phyloP scores from a whole-genome alignment of 2,329 filamentous ascomycete genomes.

The Trichoderma sp. region DNA sequence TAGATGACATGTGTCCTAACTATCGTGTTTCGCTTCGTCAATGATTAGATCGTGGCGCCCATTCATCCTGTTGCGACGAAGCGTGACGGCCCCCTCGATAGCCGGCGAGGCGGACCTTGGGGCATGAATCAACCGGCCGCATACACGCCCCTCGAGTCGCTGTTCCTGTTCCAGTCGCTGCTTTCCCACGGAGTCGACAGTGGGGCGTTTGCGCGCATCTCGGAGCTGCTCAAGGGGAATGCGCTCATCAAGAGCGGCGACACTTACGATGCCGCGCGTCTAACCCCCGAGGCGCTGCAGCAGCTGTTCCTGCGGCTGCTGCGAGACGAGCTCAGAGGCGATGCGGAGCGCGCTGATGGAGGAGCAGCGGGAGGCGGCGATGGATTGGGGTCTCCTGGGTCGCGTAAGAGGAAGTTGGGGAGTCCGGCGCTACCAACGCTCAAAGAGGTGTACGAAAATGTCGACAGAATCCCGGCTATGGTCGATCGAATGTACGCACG shows the following conservation, averaged over 20 bases:
- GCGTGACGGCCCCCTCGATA: slow-evolving; percentile 53
- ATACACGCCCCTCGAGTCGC: slow-evolving; percentile 82
- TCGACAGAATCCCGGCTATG: slow-evolving; percentile 65
- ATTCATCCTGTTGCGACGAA: slow-evolving; percentile 49
- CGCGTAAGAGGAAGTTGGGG: slow-evolving; percentile 72
- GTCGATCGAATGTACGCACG: slow-evolving; percentile 70
- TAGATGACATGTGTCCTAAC: slow-evolving; percentile 19
- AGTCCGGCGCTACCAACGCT: slow-evolving; percentile 62
- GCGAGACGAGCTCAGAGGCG: slow-evolving; percentile 64
- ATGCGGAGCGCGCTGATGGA: slow-evolving; percentile 38
- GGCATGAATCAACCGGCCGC: slow-evolving; percentile 57
- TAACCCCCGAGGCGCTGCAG: slow-evolving; percentile 75
- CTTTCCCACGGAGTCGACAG: slow-evolving; percentile 63
- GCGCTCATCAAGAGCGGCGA: slow-evolving; percentile 66
- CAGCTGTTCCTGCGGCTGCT: slow-evolving; percentile 74
- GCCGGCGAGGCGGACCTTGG: slow-evolving; percentile 53
- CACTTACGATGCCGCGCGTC: slow-evolving; percentile 68
- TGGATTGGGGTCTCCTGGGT: slow-evolving; percentile 50
- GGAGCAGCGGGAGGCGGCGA: slow-evolving; percentile 32
- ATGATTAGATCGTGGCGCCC: slow-evolving; percentile 49
- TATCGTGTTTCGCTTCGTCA: not conserved
- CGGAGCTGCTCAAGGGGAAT: slow-evolving; percentile 71
- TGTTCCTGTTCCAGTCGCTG: slow-evolving; percentile 80
- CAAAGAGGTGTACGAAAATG: slow-evolving; percentile 63
- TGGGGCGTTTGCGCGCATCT: slow-evolving; percentile 67